Base-by-base conservation (phyloP, 2,329 filamentous ascomycete genomes). In the Curvularia sp. region DNA sequence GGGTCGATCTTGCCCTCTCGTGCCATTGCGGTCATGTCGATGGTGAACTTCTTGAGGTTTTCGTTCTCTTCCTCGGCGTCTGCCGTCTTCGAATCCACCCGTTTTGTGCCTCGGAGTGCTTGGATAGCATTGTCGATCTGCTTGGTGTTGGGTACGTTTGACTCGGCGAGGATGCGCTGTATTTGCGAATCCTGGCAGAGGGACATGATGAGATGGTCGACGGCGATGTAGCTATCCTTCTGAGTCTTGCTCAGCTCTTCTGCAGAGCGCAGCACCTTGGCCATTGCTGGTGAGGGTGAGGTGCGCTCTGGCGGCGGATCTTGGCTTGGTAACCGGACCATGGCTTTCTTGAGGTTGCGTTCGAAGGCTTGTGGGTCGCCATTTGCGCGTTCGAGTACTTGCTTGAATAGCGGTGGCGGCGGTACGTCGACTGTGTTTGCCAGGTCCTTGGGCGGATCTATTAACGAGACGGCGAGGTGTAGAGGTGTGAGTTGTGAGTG, bases 1-100 rank as follows among this genome's bases (percentile, higher is more conserved):
- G 94, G 94, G 76, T 98, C 94, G 57, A 98, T 93, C 80, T 98
- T 98, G 76, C 96, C 96, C 81, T 99, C 95, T 76, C 93, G 86
- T 60, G 95, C 95, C 88, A 97, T 89, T 49, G 91, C 85, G 10
- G 95, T 99, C 93, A 99, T 96, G 79, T 99, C 95, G 72, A 98
- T 95, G 56, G 95, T 98, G 79, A 97, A 99, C 74, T 98, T 99
- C 82, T 93, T 92, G 60, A 99, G 83, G 75, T 97, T 97, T 80
- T 99, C 95, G 71, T 93, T 91, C 72, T 97, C 94, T 72, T 90
- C 85, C 78, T 98, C 95, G 0, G 89, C 88, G 79, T 99, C 95
- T 55, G 95, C 95, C 4, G 92, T 97, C 82, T 96, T 97, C 60
- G 92, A 96, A 79, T 99, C 95, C 42, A 99, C 93, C 63, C 94